These are phyloP conservation scores for Canariomyces notabilis DNA, from an alignment of 2,329 filamentous ascomycete genomes.

Conservation along the genomic window DNA sequence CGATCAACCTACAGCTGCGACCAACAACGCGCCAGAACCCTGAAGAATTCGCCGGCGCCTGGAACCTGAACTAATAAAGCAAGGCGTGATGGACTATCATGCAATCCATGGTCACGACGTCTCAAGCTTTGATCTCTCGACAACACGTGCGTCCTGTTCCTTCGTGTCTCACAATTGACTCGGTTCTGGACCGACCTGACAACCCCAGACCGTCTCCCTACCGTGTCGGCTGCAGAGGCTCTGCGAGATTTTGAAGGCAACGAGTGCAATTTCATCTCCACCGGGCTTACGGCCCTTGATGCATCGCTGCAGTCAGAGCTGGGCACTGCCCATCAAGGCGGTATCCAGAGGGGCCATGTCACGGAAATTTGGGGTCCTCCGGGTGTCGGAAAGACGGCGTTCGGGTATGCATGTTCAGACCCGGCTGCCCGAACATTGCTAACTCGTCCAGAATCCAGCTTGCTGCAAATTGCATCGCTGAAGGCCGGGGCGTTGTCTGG, in stretches of 20 bases:
- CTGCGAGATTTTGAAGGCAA: conserved; percentile 55
- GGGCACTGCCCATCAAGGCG: conserved; percentile 36
- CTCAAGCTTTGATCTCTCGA: conserved; percentile 50
- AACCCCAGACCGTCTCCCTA: conserved; percentile 64
- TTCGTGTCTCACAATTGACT: background rate
- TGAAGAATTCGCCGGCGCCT: background rate
- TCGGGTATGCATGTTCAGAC: conserved; percentile 56
- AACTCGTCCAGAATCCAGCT: conserved; percentile 60
- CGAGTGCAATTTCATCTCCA: conserved; percentile 48
- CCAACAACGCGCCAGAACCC: background rate
- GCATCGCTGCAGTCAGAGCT: conserved; percentile 26
- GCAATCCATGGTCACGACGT: conserved; percentile 55
- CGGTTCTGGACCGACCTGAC: conserved; percentile 17
- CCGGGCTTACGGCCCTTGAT: conserved; percentile 52
- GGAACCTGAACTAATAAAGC: background rate
- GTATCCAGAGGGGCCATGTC: conserved; percentile 69
- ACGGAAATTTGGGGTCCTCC: conserved; percentile 86
- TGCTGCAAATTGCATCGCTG: conserved; percentile 56
- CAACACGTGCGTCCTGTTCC: conserved; percentile 13
- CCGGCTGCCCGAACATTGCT: conserved; percentile 1
- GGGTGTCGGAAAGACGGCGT: conserved; percentile 76
- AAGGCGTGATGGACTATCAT: conserved; percentile 50
- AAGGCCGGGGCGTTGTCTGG: conserved; percentile 67
- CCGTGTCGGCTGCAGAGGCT: conserved; percentile 69
- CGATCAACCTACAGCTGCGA: background rate